A percentile compares a stretch with the other conserved stretches of the same genome.
phyloP scores from a whole-genome alignment of 2,329 filamentous ascomycete species.

The Hypoxylon sp. region DNA sequence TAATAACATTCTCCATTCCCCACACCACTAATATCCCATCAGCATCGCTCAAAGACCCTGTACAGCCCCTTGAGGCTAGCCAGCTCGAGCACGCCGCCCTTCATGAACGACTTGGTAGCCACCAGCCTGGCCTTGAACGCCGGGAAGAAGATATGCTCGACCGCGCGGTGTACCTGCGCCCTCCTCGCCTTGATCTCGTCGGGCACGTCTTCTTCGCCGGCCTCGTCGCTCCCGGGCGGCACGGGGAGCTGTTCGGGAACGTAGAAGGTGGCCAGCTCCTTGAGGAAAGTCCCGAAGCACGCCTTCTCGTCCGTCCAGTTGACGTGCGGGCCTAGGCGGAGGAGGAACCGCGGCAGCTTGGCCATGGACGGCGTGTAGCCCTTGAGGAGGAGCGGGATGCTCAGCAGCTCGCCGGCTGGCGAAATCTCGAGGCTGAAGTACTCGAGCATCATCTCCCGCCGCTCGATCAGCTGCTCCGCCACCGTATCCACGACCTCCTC shows the following conservation, averaged over 20 bases:
- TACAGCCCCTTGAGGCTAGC: slow-evolving; percentile 94
- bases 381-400: slow-evolving; percentile 86
- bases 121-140: slow-evolving; percentile 86
- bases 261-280: slow-evolving; percentile 89
- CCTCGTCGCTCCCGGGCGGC: slow-evolving; percentile 49
- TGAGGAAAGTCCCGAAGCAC: slow-evolving; percentile 88
- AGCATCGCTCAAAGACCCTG: slow-evolving; percentile 94
- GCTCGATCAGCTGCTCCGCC: slow-evolving; percentile 74
- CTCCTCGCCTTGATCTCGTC: slow-evolving; percentile 69
- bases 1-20: slow-evolving; percentile 28
- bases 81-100: slow-evolving; percentile 81
- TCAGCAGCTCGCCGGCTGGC: slow-evolving; percentile 78
- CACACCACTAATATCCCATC: slow-evolving; percentile 45
- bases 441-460: slow-evolving; percentile 87
- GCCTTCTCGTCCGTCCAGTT: slow-evolving; percentile 86
- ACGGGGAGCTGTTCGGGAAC: slow-evolving; percentile 84
- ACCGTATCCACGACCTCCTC: slow-evolving; percentile 74
- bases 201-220: slow-evolving; percentile 56
- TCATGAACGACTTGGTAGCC: slow-evolving; percentile 81
- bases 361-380: slow-evolving; percentile 87
- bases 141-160: slow-evolving; percentile 92
- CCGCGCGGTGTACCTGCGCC: slow-evolving; percentile 74
- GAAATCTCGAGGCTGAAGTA: slow-evolving; percentile 92
- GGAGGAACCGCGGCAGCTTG: slow-evolving; percentile 89
- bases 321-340: slow-evolving; percentile 88